Evolutionary conservation across 2,329 filamentous ascomycete species (phyloP), one percentile per base, ranked within the genome.

Genomic region (Claviceps sorghi): DNA sequence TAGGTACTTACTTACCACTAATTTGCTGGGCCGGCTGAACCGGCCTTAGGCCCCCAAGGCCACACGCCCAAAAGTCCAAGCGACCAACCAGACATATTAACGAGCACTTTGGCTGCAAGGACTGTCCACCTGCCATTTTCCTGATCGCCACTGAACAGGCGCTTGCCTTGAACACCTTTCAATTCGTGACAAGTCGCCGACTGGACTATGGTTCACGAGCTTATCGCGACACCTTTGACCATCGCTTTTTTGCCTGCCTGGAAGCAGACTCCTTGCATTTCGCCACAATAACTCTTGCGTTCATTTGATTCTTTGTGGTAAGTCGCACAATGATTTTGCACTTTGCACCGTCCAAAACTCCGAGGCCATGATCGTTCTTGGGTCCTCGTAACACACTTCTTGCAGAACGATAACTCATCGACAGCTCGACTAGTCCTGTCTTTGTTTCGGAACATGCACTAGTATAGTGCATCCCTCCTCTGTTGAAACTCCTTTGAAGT

Each of bases 401-500:
- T n/a, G 32, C 21, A 26, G 26, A 21, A 40, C 17, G n/a, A 17
- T 45, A 51, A 51, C 44, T 32, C 9, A 32, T 48, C 17, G 19
- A 49, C 43, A 52, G 51, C 44, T 49, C 38, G 29, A 49, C n/a
- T 41, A 49, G 51, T 49, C 55, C 54, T 55, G 58, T 55, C 55
- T 55, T 49, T 59, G 55, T 55, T 56, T 26, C 26, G 58, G 61
- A 65, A 58, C 53, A 69, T 68, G 66, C 63, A 42, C 43, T 47
- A 41, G 36, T 19, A 42, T 26, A 22, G 10, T 13, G 26, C 22
- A n/a, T 22, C n/a, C 13, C 13, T 30, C n/a, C 2, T 61, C 45
- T 34, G 30, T 47, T 21, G 32, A 64, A 66, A 75, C 79, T 83
- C 80, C 81, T 84, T 84, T 84, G 80, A 84, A 81, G 82, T 83